Evolutionary conservation across 2,329 filamentous ascomycete genomes (phyloP).

Genomic region (Sphaerulina musiva): DNA sequence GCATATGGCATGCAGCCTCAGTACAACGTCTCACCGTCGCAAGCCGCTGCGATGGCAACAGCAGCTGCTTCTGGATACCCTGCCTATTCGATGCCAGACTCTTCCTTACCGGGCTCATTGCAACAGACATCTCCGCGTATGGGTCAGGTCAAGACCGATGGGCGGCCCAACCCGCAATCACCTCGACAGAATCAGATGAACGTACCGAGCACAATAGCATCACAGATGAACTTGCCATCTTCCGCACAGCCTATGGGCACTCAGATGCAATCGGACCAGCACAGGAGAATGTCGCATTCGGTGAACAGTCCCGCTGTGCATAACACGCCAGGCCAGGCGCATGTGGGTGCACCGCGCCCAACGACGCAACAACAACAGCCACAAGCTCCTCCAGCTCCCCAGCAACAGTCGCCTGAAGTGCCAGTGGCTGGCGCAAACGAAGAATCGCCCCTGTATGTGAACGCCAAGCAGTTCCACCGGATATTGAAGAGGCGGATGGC

Average conservation of each 20-base stretch:
- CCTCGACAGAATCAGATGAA: conserved; percentile 60
- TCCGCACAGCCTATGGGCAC: conserved; percentile 53
- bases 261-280: conserved; percentile 36
- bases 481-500: conserved; percentile 92
- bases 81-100: conserved; percentile 64
- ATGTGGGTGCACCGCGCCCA: conserved; percentile 59
- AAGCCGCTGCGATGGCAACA: conserved; percentile 89
- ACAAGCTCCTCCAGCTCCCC: conserved; percentile 45
- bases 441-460: conserved; percentile 93
- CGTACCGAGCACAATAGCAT: conserved; percentile 39
- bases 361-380: conserved; percentile 58
- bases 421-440: conserved; percentile 61
- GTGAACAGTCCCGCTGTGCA: conserved; percentile 61
- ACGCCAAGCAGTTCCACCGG: conserved; percentile 96
- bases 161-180: conserved; percentile 62
- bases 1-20: conserved; percentile 63
- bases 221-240: conserved; percentile 43
- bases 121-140: conserved; percentile 68
- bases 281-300: conserved; percentile 65
- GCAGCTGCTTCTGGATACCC: conserved; percentile 80
- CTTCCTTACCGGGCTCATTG: conserved; percentile 58
- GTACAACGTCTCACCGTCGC: conserved; percentile 74
- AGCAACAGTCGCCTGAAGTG: conserved; percentile 70
- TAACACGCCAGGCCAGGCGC: conserved; percentile 28
- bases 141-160: conserved; percentile 58